Percentiles rank a stretch among this genome's conserved stretches.
Conservation (phyloP, 192 early-diverging fungal genomes). For the Linnemannia elongata region DNA sequence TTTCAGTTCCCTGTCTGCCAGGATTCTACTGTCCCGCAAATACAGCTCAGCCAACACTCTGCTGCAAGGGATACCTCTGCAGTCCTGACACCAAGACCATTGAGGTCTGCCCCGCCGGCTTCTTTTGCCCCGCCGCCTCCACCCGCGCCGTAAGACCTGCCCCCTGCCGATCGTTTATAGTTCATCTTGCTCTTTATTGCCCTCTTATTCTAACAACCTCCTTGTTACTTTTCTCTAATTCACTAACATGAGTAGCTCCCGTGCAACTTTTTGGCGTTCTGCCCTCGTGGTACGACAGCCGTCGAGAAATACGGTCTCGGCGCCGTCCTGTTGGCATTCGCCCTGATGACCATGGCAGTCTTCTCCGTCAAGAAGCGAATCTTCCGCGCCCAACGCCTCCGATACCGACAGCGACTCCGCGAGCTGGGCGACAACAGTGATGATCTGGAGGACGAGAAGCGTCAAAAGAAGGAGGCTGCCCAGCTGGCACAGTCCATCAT, state of each 20-base stretch:
- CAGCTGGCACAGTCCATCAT: slow-evolving; percentile 41
- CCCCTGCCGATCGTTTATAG: neutral
- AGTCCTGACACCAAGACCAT: slow-evolving; percentile 57
- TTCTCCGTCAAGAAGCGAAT: slow-evolving; percentile 48
- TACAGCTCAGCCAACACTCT: slow-evolving; percentile 69
- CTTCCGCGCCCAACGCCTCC: slow-evolving; percentile 35
- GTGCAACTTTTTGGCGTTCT: slow-evolving; percentile 42
- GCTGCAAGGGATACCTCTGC: slow-evolving; percentile 71
- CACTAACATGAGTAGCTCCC: slow-evolving; percentile 17
- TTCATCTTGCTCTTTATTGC: slow-evolving; percentile 62
- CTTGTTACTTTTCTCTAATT: neutral
- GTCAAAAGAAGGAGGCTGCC: slow-evolving; percentile 23
- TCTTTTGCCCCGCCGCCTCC: slow-evolving; percentile 38
- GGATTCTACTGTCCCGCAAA: slow-evolving; percentile 64
- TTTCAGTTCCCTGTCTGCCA: slow-evolving; percentile 41
- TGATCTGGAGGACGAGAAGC: slow-evolving; percentile 31
- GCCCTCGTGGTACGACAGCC: slow-evolving; percentile 41
- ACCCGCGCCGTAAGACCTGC: slow-evolving; percentile 20
- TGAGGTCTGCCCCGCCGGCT: slow-evolving; percentile 60
- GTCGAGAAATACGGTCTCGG: slow-evolving; percentile 48
- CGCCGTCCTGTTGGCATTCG: slow-evolving; percentile 33
- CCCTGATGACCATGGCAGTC: slow-evolving; percentile 34
- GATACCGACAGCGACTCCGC: slow-evolving; percentile 34
- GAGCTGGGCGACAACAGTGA: slow-evolving; percentile 31
- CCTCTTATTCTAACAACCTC: neutral